phyloP scores from a whole-genome alignment of 1,284 basidiomycete genomes.

The Apiotrichum domesticum region DNA sequence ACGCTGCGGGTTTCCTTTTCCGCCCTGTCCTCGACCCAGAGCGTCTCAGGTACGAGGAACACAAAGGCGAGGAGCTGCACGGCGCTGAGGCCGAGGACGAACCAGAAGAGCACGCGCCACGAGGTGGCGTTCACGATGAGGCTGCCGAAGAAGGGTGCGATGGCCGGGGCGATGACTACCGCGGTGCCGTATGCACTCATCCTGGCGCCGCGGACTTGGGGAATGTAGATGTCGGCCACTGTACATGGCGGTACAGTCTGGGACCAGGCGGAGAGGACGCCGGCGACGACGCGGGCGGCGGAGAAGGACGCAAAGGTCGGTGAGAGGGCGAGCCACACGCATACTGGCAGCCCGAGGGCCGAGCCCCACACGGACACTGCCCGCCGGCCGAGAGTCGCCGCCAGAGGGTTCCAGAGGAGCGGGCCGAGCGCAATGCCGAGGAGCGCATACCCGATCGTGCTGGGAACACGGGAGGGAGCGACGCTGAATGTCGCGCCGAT shows the following conservation, averaged over 20 bases:
- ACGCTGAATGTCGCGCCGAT: too few relatives aligned
- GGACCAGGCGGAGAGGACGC: conserved; percentile 20
- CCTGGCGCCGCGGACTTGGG: conserved; percentile 37
- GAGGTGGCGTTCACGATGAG: conserved; percentile 27
- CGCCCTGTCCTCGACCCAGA: conserved; percentile 19
- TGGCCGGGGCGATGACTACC: conserved; percentile 33
- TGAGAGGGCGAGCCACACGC: conserved; percentile 37
- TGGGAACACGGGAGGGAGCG: conserved; percentile 18
- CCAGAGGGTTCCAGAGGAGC: conserved; percentile 30
- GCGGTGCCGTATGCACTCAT: conserved; percentile 32
- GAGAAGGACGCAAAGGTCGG: conserved; percentile 21
- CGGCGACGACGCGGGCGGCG: conserved; percentile 25
- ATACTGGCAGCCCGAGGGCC: conserved; percentile 35
- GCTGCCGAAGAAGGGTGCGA: conserved; percentile 40
- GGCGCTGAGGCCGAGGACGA: conserved; percentile 30
- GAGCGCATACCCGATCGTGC: conserved; percentile 40
- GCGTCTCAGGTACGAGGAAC: conserved; percentile 42
- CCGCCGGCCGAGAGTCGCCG: conserved; percentile 35
- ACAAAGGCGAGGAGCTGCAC: conserved; percentile 14
- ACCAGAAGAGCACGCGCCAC: conserved; percentile 39
- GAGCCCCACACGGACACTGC: conserved; percentile 40
- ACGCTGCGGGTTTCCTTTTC: too few relatives aligned
- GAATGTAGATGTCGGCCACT: conserved; percentile 30
- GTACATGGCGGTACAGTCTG: conserved; percentile 30
- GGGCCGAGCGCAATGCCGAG: conserved; percentile 42